phyloP scores from a whole-genome alignment of 176 grass and related monocot genomes.

The Ampelocalamus luodianensis region DNA sequence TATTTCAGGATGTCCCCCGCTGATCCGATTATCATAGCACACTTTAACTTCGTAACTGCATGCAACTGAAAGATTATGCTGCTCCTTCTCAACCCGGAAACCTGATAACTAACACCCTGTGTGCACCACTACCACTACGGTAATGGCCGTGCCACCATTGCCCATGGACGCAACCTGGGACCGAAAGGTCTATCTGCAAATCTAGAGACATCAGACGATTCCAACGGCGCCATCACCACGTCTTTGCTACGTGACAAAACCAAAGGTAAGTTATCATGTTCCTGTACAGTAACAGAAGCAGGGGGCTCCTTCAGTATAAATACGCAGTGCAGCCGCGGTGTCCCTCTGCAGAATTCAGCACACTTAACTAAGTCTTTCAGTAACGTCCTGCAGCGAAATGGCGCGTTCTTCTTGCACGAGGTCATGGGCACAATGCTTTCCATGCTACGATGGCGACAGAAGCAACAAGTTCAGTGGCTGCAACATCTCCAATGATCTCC shows the following conservation, averaged over 20 bases:
- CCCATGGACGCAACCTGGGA: slow-evolving; percentile 15
- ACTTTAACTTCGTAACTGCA: slow-evolving; percentile 17
- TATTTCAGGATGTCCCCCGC: slow-evolving; percentile 1
- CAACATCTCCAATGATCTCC: slow-evolving; percentile 43
- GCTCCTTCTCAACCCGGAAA: neutral
- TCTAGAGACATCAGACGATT: slow-evolving; percentile 33
- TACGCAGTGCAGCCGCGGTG: slow-evolving; percentile 35
- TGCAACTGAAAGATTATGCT: slow-evolving; percentile 8
- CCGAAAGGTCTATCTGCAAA: slow-evolving; percentile 44
- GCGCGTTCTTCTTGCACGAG: slow-evolving; percentile 22
- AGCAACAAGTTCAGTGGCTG: slow-evolving; percentile 2
- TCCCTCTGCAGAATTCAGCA: slow-evolving; percentile 26
- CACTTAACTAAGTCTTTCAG: neutral
- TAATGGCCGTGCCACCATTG: slow-evolving; percentile 44
- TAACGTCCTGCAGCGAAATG: slow-evolving; percentile 35
- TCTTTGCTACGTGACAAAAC: slow-evolving; percentile 42
- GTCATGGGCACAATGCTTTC: slow-evolving; percentile 18
- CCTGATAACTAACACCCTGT: neutral
- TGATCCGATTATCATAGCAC: slow-evolving; percentile 18
- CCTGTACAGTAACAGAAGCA: neutral
- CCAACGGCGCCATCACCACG: slow-evolving; percentile 41
- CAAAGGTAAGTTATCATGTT: slow-evolving; percentile 34
- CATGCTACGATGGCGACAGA: slow-evolving; percentile 27
- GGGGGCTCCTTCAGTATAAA: slow-evolving; percentile 39
- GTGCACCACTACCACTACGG: slow-evolving; percentile 17